Evolutionary conservation across 371 early-diverging fungal species (phyloP).

Genomic region (Encephalitozoon cuniculi): DNA sequence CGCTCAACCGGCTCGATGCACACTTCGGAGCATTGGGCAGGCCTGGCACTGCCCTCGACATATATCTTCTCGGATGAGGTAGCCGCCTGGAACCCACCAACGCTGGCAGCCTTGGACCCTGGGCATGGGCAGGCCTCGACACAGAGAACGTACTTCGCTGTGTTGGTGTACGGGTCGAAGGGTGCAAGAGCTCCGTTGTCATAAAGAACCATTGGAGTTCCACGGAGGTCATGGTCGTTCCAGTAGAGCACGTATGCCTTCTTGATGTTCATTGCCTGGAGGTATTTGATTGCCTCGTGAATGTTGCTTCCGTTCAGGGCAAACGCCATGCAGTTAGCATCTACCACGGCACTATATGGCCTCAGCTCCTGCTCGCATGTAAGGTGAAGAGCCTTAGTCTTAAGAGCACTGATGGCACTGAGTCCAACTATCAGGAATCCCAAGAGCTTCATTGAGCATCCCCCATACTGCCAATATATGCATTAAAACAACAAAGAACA

Average conservation of each 20-base stretch:
- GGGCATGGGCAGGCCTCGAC: not conserved
- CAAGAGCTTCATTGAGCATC: not conserved
- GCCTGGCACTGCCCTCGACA: not conserved
- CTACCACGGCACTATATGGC: not conserved
- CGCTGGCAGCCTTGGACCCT: not conserved
- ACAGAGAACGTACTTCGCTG: slow-evolving; percentile 34
- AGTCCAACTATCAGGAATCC: not conserved
- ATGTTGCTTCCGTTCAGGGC: not conserved
- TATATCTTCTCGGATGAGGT: not conserved
- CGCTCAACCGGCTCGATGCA: not conserved
- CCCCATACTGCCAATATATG: not conserved
- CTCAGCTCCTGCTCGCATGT: not conserved
- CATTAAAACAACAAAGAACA: not conserved
- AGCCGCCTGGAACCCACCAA: not conserved
- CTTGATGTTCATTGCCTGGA: not conserved
- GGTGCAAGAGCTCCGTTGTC: slow-evolving; percentile 28
- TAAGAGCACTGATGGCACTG: not conserved
- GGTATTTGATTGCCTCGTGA: not conserved
- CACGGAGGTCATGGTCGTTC: not conserved
- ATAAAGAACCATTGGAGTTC: slow-evolving; percentile 13
- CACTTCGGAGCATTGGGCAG: not conserved
- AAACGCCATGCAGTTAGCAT: not conserved
- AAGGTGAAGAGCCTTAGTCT: not conserved
- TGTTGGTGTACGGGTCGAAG: slow-evolving; percentile 19
- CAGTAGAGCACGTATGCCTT: not conserved